A percentile compares a stretch with the other conserved stretches of the same genome.
phyloP scores from a whole-genome alignment of 208 protist species.

The Leishmania arabica region DNA sequence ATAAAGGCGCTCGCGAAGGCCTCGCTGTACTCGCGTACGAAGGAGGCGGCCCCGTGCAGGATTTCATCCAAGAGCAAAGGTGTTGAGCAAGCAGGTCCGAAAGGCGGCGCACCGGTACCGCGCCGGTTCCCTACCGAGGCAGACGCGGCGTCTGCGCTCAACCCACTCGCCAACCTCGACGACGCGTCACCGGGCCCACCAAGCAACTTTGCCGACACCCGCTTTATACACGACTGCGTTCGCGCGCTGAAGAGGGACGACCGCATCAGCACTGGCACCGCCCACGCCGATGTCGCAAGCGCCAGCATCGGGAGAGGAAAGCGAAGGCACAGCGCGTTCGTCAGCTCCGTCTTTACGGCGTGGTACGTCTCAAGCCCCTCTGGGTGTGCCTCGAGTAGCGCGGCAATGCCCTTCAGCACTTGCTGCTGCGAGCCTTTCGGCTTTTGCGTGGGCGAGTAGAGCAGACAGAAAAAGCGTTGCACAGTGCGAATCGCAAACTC shows the following conservation, averaged over 20 bases:
- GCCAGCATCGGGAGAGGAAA: conserved; percentile 40
- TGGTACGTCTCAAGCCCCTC: conserved; percentile 49
- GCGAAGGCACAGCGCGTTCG: conserved; percentile 42
- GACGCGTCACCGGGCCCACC: neutral
- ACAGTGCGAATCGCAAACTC: conserved; percentile 72
- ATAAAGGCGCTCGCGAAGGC: conserved; percentile 51
- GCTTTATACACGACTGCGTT: neutral
- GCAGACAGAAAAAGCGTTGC: conserved; percentile 57
- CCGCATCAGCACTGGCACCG: conserved; percentile 23
- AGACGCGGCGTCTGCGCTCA: neutral
- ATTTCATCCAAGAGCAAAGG: conserved; percentile 4
- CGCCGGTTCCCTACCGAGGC: neutral
- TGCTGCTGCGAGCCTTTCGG: conserved; percentile 24
- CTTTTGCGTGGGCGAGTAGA: conserved; percentile 32
- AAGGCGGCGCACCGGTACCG: neutral
- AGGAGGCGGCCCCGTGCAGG: conserved; percentile 19
- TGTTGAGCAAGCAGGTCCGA: neutral
- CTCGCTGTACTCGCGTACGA: conserved; percentile 43
- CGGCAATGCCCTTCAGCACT: conserved; percentile 32
- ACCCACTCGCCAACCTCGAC: neutral
- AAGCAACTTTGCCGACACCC: neutral
- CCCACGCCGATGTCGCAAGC: conserved; percentile 20
- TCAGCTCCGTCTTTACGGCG: conserved; percentile 50
- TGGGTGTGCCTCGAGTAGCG: conserved; percentile 37
- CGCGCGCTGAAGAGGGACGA: conserved; percentile 7